A percentile compares a stretch with the other conserved stretches of the same genome.
Conservation (phyloP, 73 alveolate species). For the Loxodes magnus region DNA sequence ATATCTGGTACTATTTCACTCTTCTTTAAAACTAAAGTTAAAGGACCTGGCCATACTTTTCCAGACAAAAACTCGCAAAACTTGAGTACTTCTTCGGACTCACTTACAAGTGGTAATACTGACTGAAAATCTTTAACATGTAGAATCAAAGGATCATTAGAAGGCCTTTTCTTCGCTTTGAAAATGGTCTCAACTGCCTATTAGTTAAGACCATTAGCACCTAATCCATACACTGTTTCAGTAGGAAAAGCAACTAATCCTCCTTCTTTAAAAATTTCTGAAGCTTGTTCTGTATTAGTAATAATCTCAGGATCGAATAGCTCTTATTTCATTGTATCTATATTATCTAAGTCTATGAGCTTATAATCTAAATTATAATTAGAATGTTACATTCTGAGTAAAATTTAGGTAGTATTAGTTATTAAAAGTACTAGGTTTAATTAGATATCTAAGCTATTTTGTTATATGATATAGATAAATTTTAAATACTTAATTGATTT, state of each 20-base stretch:
- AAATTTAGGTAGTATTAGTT: too few species aligned
- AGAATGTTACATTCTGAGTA: too few species aligned
- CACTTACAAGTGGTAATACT: slow-evolving; percentile 24
- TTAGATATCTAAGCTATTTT: too few species aligned
- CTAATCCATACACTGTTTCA: slow-evolving; percentile 96
- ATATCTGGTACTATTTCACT: slow-evolving; percentile 45
- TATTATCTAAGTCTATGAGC: too few species aligned
- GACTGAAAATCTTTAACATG: slow-evolving; percentile 64
- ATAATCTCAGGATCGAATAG: too few species aligned
- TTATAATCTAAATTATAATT: too few species aligned
- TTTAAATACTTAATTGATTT: too few species aligned
- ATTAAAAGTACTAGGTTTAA: too few species aligned
- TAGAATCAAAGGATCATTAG: slow-evolving; percentile 89
- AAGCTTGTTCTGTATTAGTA: too few species aligned
- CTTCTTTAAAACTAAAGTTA: slow-evolving; percentile 72
- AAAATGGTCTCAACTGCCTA: slow-evolving; percentile 79
- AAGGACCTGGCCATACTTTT: slow-evolving; percentile 98
- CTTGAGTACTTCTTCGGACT: slow-evolving; percentile 30
- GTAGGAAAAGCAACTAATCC: slow-evolving; percentile 91
- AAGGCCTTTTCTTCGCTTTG: slow-evolving; percentile 80
- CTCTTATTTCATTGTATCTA: too few species aligned
- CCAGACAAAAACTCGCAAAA: slow-evolving; percentile 45
- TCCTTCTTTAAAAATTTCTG: slow-evolving; percentile 32
- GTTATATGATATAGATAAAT: too few species aligned
- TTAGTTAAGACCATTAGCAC: slow-evolving; percentile 91